Evolutionary conservation across 129 eudicot genomes (phyloP).

Genomic region (Solidago caesia): DNA sequence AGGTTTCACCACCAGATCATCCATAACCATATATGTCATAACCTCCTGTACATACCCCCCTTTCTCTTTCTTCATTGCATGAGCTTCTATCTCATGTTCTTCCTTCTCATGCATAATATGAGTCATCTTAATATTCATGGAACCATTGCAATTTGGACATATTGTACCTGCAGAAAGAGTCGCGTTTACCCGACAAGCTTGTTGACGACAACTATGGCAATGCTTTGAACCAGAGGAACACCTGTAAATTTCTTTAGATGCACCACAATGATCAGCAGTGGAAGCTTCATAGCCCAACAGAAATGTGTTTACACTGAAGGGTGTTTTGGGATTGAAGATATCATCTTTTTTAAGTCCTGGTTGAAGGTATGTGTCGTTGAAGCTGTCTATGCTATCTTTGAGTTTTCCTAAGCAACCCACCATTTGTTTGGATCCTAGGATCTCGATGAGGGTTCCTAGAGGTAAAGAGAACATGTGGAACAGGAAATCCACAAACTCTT

Average conservation of each 20-base stretch:
- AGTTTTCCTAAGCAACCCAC: slow-evolving; percentile 12
- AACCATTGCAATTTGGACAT: slow-evolving; percentile 3
- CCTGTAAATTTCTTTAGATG: neutral
- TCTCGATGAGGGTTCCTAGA: slow-evolving; percentile 10
- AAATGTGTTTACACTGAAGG: neutral
- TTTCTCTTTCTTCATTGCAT: neutral
- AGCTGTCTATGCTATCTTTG: neutral
- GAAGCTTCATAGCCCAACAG: neutral
- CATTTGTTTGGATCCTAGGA: slow-evolving; percentile 5
- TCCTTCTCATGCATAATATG: neutral
- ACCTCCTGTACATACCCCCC: neutral
- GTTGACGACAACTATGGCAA: neutral
- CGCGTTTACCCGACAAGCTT: neutral
- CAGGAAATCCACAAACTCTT: slow-evolving; percentile 14
- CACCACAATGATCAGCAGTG: neutral
- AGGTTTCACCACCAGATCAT: slow-evolving; percentile 4
- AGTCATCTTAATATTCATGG: neutral
- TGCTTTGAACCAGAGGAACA: neutral
- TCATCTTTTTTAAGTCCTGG: slow-evolving; percentile 2
- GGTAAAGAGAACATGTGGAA: slow-evolving; percentile 22
- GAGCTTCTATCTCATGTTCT: neutral
- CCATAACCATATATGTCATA: slow-evolving; percentile 5
- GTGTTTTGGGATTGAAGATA: neutral
- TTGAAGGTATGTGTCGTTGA: neutral
- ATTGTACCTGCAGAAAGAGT: neutral